phyloP scores from a whole-genome alignment of 768 basidiomycete species.

The Lentinula sp. region DNA sequence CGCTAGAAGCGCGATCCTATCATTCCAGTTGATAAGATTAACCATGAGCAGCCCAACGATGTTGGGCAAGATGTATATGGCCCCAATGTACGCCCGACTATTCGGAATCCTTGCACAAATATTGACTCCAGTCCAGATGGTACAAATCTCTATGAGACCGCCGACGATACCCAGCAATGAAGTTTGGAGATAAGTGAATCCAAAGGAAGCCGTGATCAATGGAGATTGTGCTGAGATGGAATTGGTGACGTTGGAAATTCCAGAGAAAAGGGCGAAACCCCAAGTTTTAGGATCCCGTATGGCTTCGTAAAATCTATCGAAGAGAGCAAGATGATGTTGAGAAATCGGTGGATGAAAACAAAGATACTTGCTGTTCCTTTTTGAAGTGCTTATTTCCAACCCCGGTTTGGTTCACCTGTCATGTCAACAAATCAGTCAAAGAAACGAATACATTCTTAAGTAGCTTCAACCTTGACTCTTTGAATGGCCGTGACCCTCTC shows the following conservation, averaged over 20 bases:
- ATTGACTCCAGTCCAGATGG: constrained; percentile 61
- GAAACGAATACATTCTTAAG: background rate
- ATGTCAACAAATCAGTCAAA: background rate
- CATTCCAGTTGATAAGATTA: constrained; percentile 57
- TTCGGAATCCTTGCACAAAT: constrained; percentile 26
- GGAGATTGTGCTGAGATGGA: constrained; percentile 28
- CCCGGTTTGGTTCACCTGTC: constrained; percentile 72
- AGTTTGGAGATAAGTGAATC: constrained; percentile 58
- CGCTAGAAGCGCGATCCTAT: constrained; percentile 55
- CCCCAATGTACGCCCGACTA: constrained; percentile 56
- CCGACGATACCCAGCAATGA: constrained; percentile 66
- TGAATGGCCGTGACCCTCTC: constrained; percentile 65
- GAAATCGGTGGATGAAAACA: background rate
- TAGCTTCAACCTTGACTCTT: constrained; percentile 45
- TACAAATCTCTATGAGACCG: constrained; percentile 57
- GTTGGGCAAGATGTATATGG: constrained; percentile 57
- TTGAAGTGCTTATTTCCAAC: constrained; percentile 82
- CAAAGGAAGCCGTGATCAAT: constrained; percentile 60
- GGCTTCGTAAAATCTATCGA: constrained; percentile 58
- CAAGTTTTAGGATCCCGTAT: constrained; percentile 67
- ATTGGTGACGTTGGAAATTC: constrained; percentile 60
- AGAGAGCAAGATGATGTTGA: background rate
- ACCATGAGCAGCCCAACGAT: constrained; percentile 57
- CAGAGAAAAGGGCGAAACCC: constrained; percentile 67
- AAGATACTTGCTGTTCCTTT: constrained; percentile 57